Base-by-base conservation (phyloP, 805 yeast species). In the Starmerella lactis-condensi region DNA sequence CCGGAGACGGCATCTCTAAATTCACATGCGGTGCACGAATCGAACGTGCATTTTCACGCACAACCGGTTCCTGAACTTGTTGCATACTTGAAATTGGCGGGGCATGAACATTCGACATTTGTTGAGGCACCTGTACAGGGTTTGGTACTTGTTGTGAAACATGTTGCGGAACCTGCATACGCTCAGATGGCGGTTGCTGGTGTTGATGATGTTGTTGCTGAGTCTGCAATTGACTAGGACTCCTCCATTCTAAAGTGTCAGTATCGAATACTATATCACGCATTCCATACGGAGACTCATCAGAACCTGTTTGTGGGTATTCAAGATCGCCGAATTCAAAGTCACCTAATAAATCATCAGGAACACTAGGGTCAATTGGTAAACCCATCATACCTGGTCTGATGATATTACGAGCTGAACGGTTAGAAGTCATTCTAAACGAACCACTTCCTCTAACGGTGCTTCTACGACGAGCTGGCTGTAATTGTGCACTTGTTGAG, bases 381-480 rank as follows among this genome's bases (percentile, higher is more conserved):
- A 39, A 14, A n/a, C 43, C 41, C 43, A 39, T 39, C 43, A 39
- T 39, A 17, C 43, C 43, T 3, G 43, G 43, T 1, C 43, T 33
- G 17, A 39, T 38, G 13, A 39, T 38, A 16, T 40, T 29, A 3
- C 42, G 29, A 13, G 33, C 34, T n/a, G n/a, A n/a, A 13, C 43
- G 36, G 3, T 24, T 24, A 9, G 34, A 36, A 5, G 30, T 13
- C 11, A 33, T 11, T 3, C 36, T 15, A 10, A 17, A 16, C 20
- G 18, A 14, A 12, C 26, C 20, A 17, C 13, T 25, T 9, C 38
- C n/a, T 21, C 29, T 19, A 6, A 21, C 16, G 13, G 16, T 26
- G 6, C 6, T 26, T 15, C 29, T 19, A n/a, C 21, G 6, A 8
- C 29, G 29, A n/a, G n/a, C n/a, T 6, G 29, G 21, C 9, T 17